A percentile compares a stretch with the other conserved stretches of the same genome.
Evolutionary conservation across 2,329 filamentous ascomycete genomes (phyloP).

Genomic region (Parascedosporium putredinis): DNA sequence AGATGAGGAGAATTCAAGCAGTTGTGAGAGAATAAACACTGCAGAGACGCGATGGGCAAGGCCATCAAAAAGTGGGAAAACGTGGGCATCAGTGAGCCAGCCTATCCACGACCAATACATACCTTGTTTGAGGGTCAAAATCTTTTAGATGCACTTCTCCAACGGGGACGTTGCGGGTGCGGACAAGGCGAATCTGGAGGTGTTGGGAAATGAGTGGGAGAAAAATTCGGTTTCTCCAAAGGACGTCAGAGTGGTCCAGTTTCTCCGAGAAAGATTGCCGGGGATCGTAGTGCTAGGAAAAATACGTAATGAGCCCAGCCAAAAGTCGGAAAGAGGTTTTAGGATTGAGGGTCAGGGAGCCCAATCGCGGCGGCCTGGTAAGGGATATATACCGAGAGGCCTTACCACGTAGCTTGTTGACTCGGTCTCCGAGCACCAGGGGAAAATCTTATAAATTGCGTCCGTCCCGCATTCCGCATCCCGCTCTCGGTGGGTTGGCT

Average conservation of each 20-base stretch:
- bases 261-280: background rate
- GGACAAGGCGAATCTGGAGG: background rate
- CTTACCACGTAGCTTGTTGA: background rate
- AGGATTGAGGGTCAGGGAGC: background rate
- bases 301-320: background rate
- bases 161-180: background rate
- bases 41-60: background rate
- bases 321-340: slow-evolving; percentile 1
- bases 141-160: too few species aligned
- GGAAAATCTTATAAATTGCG: slow-evolving; percentile 2
- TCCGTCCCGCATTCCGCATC: background rate
- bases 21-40: background rate
- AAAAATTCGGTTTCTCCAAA: too few species aligned
- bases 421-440: slow-evolving; percentile 2
- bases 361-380: background rate
- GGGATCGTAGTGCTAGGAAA: background rate
- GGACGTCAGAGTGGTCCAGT: background rate
- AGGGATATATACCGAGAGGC: background rate
- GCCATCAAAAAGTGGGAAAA: too few species aligned
- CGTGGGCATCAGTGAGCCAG: too few species aligned
- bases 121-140: background rate
- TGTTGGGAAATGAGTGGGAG: too few species aligned
- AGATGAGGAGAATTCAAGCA: background rate
- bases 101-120: too few species aligned
- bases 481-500: background rate